Evolutionary conservation across 352 stramenopile genomes (phyloP).

Genomic region (Pythium sukuiense): DNA sequence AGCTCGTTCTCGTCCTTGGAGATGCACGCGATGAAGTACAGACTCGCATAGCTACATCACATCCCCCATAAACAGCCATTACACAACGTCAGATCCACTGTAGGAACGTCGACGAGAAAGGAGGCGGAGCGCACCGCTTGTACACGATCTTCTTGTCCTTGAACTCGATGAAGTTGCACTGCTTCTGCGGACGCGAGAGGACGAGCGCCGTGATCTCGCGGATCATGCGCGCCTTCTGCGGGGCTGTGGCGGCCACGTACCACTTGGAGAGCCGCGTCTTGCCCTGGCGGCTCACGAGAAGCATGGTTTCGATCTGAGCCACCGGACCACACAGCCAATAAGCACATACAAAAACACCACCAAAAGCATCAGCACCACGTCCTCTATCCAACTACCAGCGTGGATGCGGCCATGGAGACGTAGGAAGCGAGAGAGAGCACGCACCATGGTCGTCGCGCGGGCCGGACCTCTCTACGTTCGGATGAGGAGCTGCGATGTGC

Average conservation of each 20-base stretch:
- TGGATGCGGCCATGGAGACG: too few species aligned
- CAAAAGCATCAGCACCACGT: slow-evolving; percentile 17
- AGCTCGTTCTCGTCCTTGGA: slow-evolving; percentile 97
- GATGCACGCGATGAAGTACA: slow-evolving; percentile 98
- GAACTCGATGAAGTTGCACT: slow-evolving; percentile 97
- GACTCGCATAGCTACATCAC: slow-evolving; percentile 95
- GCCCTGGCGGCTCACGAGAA: slow-evolving; percentile 90
- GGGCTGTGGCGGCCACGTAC: slow-evolving; percentile 77
- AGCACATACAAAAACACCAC: too few species aligned
- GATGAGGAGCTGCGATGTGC: not conserved
- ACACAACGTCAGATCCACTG: too few species aligned
- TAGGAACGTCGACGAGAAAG: too few species aligned
- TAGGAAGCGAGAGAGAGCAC: not conserved
- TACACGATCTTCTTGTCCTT: slow-evolving; percentile 98
- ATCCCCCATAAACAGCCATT: not conserved
- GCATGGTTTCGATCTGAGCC: slow-evolving; percentile 88
- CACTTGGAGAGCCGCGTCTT: slow-evolving; percentile 92
- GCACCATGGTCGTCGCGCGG: not conserved
- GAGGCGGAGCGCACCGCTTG: slow-evolving; percentile 67
- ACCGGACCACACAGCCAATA: too few species aligned
- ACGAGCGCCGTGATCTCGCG: slow-evolving; percentile 89
- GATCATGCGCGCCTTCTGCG: slow-evolving; percentile 88
- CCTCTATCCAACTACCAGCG: slow-evolving; percentile 2
- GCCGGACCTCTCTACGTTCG: not conserved
- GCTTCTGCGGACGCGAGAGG: slow-evolving; percentile 79